Conservation (phyloP, 129 eudicot genomes). For the Tanacetum coccineum region DNA sequence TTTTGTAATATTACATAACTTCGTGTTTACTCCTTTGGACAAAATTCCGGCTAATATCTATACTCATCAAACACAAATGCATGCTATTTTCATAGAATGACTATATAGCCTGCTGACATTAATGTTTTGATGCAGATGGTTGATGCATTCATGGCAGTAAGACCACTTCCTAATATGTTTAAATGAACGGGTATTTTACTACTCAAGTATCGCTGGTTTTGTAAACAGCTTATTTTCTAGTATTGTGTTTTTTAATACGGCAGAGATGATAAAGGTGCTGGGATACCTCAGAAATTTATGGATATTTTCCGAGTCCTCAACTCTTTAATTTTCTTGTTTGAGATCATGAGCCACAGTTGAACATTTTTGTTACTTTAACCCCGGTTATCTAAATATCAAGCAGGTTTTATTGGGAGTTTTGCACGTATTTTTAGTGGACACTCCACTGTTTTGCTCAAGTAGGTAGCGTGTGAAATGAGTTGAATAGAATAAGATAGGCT, state of each 20-base stretch:
- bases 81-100: background rate
- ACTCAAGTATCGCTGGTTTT: background rate
- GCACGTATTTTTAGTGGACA: too few relatives aligned
- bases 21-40: background rate
- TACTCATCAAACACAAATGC: too few relatives aligned
- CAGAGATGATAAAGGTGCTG: background rate
- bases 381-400: too few relatives aligned
- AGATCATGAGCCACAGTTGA: conserved; percentile 14
- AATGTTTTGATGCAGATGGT: conserved; percentile 63
- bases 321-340: conserved; percentile 5
- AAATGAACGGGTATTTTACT: conserved; percentile 24
- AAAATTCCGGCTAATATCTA: background rate
- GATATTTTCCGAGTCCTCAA: background rate
- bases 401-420: too few relatives aligned
- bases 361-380: background rate
- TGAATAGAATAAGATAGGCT: too few relatives aligned
- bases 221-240: background rate
- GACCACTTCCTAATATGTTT: conserved; percentile 88
- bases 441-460: too few relatives aligned
- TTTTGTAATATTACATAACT: too few relatives aligned
- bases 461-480: too few relatives aligned
- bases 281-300: background rate
- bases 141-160: conserved; percentile 91
- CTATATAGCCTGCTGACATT: background rate
- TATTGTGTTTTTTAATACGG: background rate